Conservation (phyloP, 2,329 filamentous ascomycete species). For the Dactylella cylindrospora region DNA sequence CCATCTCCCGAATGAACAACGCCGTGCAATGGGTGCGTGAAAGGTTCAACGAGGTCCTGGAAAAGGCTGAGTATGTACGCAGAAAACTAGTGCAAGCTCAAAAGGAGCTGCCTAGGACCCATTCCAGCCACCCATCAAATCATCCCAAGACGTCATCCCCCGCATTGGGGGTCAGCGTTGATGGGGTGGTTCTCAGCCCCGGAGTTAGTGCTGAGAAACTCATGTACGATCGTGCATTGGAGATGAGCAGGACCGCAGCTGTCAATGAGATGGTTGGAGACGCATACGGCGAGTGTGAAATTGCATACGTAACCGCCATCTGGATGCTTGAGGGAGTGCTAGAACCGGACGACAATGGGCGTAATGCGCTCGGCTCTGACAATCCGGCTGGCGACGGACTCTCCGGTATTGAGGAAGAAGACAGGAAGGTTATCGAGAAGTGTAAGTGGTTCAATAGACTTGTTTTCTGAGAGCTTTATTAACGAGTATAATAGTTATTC, state of each 20-base stretch:
- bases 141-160: slow-evolving; percentile 53
- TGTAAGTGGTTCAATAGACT: slow-evolving; percentile 52
- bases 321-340: slow-evolving; percentile 92
- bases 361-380: slow-evolving; percentile 46
- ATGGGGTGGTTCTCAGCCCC: slow-evolving; percentile 73
- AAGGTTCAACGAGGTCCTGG: slow-evolving; percentile 94
- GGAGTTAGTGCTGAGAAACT: slow-evolving; percentile 93
- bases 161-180: slow-evolving; percentile 37
- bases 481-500: slow-evolving; percentile 53
- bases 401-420: slow-evolving; percentile 54
- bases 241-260: slow-evolving; percentile 92
- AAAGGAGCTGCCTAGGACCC: slow-evolving; percentile 75
- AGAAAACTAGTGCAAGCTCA: slow-evolving; percentile 85
- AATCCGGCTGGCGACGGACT: slow-evolving; percentile 47
- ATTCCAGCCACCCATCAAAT: slow-evolving; percentile 82
- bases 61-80: slow-evolving; percentile 94
- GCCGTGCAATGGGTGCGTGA: slow-evolving; percentile 93
- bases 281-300: slow-evolving; percentile 81
- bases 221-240: slow-evolving; percentile 95
- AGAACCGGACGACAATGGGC: slow-evolving; percentile 67
- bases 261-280: slow-evolving; percentile 95
- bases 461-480: slow-evolving; percentile 34
- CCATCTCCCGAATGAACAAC: slow-evolving; percentile 74
- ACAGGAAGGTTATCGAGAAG: slow-evolving; percentile 57
- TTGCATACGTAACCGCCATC: slow-evolving; percentile 90